Conservation (phyloP, 768 basidiomycete species). For the Bullera alba region DNA sequence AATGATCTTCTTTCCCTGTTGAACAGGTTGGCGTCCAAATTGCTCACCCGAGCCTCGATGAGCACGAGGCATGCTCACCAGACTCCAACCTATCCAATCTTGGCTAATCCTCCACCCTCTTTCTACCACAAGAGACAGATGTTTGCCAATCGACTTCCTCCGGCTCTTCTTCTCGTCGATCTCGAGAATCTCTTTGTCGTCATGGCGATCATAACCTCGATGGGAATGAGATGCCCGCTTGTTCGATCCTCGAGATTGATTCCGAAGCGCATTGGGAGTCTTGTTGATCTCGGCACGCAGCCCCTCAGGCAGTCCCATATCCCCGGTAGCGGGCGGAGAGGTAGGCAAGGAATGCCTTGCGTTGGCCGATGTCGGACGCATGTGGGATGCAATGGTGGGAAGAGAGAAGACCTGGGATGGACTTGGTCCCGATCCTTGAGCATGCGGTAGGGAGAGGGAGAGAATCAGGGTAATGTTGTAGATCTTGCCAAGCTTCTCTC, state of each 20-base stretch:
- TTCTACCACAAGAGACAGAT: not conserved
- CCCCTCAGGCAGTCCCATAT: too few relatives aligned
- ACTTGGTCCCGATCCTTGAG: not conserved
- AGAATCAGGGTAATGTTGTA: conserved; percentile 34
- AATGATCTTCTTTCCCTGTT: too few relatives aligned
- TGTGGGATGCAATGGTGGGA: conserved; percentile 6
- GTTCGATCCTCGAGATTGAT: too few relatives aligned
- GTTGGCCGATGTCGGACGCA: not conserved
- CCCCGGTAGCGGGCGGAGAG: too few relatives aligned
- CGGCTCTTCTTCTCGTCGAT: not conserved
- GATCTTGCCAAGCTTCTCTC: conserved; percentile 32
- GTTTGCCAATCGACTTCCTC: not conserved
- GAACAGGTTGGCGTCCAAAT: too few relatives aligned
- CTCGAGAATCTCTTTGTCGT: too few relatives aligned
- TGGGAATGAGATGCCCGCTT: too few relatives aligned
- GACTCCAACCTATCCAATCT: not conserved
- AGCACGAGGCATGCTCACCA: not conserved
- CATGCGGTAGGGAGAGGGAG: conserved; percentile 19
- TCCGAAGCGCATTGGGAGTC: too few relatives aligned
- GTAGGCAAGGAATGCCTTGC: not conserved
- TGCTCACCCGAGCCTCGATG: not conserved
- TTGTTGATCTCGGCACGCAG: too few relatives aligned
- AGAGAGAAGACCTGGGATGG: conserved; percentile 10
- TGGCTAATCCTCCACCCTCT: not conserved
- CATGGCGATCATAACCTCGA: too few relatives aligned